Percentiles rank a stretch among this genome's conserved stretches.
Conservation (phyloP, 768 basidiomycete genomes). For the Suillus luteus region DNA sequence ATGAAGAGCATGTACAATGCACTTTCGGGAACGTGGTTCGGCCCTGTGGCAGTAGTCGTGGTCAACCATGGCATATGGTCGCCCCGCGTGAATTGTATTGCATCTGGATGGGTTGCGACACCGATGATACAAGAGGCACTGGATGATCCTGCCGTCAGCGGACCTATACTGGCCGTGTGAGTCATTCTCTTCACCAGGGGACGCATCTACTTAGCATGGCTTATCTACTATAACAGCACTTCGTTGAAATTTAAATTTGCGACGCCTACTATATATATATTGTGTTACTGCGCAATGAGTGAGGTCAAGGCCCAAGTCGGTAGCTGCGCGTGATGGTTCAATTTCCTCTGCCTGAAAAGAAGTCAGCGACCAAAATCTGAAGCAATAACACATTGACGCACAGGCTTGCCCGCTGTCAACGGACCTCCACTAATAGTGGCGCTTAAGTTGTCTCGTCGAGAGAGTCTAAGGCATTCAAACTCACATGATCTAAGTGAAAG, state of each 20-base stretch:
- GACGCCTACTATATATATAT: slow-evolving; percentile 34
- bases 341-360: too few relatives aligned
- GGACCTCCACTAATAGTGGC: too few relatives aligned
- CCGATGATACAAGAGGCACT: slow-evolving; percentile 62
- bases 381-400: too few relatives aligned
- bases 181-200: slow-evolving; percentile 20
- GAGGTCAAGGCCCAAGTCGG: too few relatives aligned
- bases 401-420: too few relatives aligned
- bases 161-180: slow-evolving; percentile 68
- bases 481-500: too few relatives aligned
- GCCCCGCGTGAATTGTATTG: slow-evolving; percentile 63
- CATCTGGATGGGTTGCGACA: slow-evolving; percentile 69
- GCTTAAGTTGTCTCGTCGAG: too few relatives aligned
- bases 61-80: slow-evolving; percentile 65
- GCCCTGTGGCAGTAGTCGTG: slow-evolving; percentile 57
- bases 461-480: too few relatives aligned
- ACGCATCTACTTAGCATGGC: not conserved
- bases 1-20: slow-evolving; percentile 51
- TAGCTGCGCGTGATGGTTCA: too few relatives aligned
- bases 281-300: too few relatives aligned
- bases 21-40: slow-evolving; percentile 39
- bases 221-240: slow-evolving; percentile 42
- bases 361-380: too few relatives aligned
- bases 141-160: slow-evolving; percentile 53
- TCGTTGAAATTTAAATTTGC: slow-evolving; percentile 60